These are phyloP conservation scores for Austroboletus niveus DNA, from an alignment of 1,284 basidiomycete genomes.

Conservation along the genomic window DNA sequence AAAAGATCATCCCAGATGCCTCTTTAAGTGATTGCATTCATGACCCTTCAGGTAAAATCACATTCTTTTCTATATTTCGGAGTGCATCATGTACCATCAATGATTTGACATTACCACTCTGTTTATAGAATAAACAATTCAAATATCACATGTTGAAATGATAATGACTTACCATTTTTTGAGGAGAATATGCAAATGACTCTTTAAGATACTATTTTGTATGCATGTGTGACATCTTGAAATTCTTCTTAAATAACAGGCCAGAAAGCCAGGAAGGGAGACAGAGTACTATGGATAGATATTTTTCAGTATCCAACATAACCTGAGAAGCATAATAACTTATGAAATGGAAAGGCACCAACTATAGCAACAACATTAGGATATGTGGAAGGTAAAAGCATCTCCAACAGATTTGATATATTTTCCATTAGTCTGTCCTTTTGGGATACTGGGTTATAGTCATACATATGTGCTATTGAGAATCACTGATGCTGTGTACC, in stretches of 20 bases:
- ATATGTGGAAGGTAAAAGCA: neutral
- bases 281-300: neutral
- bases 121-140: neutral
- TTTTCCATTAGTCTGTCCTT: neutral
- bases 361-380: conserved; percentile 3
- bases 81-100: conserved; percentile 8
- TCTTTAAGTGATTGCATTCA: conserved; percentile 1
- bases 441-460: neutral
- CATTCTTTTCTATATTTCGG: neutral
- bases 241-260: conserved; percentile 2
- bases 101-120: neutral
- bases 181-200: too few species aligned
- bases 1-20: conserved; percentile 2
- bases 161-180: neutral
- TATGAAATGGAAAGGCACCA: neutral
- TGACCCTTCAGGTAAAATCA: neutral
- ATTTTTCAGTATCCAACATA: neutral
- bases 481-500: too few species aligned
- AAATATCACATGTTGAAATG: neutral
- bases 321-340: neutral
- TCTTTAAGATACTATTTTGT: neutral
- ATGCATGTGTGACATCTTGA: neutral
- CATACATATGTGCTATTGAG: too few species aligned
- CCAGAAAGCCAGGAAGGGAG: conserved; percentile 13
- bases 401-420: neutral